Percentiles rank a stretch among this genome's conserved stretches.
Evolutionary conservation across 345 rosid genomes (phyloP).

Genomic region (Camelina hispida): DNA sequence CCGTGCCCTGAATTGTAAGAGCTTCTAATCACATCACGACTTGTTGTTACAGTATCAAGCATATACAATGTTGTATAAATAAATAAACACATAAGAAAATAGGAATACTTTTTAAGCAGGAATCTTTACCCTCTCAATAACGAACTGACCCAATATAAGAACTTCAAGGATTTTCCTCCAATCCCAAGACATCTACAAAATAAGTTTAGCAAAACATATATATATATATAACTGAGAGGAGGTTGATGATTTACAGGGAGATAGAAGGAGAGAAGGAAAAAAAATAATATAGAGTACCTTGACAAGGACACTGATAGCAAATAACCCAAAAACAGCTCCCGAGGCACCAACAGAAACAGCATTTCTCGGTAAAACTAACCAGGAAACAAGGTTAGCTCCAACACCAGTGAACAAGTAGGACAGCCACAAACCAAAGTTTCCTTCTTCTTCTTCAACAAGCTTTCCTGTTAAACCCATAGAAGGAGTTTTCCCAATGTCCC

Average conservation of each 20-base stretch:
- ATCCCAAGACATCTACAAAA: conserved; percentile 84
- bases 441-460: conserved; percentile 96
- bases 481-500: conserved; percentile 21
- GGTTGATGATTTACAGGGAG: conserved; percentile 27
- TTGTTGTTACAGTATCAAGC: neutral
- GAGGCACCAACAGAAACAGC: conserved; percentile 94
- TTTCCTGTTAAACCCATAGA: conserved; percentile 58
- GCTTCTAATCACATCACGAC: neutral
- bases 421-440: conserved; percentile 78
- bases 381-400: conserved; percentile 90
- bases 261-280: conserved; percentile 8
- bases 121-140: conserved; percentile 65
- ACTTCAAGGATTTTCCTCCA: conserved; percentile 98
- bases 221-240: neutral
- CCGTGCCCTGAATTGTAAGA: neutral
- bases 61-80: neutral
- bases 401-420: conserved; percentile 80
- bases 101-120: neutral
- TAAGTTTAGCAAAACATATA: neutral
- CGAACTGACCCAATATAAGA: conserved; percentile 92
- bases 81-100: neutral
- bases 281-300: conserved; percentile 51
- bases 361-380: conserved; percentile 91
- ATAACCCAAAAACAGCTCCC: conserved; percentile 91
- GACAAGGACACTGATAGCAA: conserved; percentile 87